Base-by-base conservation (phyloP, 805 yeast species). In the Starmerella sp. region DNA sequence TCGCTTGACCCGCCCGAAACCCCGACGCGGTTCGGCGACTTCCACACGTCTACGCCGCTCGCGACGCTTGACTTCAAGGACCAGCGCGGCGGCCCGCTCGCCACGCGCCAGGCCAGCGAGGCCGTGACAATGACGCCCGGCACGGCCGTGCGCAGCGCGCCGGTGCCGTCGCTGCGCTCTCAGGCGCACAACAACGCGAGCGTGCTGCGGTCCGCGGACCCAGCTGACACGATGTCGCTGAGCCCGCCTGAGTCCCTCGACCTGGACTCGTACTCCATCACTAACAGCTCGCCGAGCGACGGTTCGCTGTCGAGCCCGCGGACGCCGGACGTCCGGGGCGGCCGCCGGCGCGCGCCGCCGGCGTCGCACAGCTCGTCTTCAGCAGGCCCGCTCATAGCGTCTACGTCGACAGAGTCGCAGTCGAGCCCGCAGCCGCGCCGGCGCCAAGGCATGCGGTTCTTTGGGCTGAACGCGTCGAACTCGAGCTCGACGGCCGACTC, bases 111-210 rank as follows among this genome's bases (percentile, higher is more conserved):
- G 34, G 49, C 29, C 8, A 55, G 60, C 36, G 63, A 60, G 42
- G 64, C 65, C 11, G 48, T 54, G 36, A 62, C 66, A 6, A 51
- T 54, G 42, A 62, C 66, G 9, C 61, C 62, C 5, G 60, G 64
- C 15, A 56, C 62, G 3, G 51, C 50, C 8, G 53, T 48, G 1
- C 13, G 43, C n/a, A 22, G 43, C 32, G 51, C 39, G 10, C 55
- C 48, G 11, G n/a, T n/a, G 28, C 43, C 59, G 7, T 46, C 48
- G 46, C 31, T 46, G 39, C 29, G 49, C 15, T 34, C 49, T 5
- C 39, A 32, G 10, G 30, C 49, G 15, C 49, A 46, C 31, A 17
- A 14, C 11, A 46, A 28, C 15, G 38, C 55, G 4, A 29, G 29
- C 5, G 56, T 59, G 17, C 48, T 55, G 31, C 54, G 49, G 30